These are phyloP conservation scores for Candida yuanshanica DNA, from an alignment of 805 yeast genomes.

Conservation along the genomic window DNA sequence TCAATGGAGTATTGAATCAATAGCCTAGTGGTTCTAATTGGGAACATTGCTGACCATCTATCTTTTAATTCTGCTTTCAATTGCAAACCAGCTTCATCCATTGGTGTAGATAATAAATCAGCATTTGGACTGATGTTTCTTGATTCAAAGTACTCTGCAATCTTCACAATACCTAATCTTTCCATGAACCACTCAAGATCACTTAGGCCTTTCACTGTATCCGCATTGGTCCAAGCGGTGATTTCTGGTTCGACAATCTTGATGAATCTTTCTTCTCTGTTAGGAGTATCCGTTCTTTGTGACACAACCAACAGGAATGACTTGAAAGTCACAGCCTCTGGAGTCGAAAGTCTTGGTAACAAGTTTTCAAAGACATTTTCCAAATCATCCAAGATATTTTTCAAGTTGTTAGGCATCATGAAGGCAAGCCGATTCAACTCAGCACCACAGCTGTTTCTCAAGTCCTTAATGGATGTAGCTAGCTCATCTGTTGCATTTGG, in stretches of 20 bases:
- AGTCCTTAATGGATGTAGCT: slow-evolving; percentile 75
- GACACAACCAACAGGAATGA: slow-evolving; percentile 89
- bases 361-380: slow-evolving; percentile 76
- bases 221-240: slow-evolving; percentile 87
- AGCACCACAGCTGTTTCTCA: slow-evolving; percentile 89
- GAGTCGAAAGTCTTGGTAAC: slow-evolving; percentile 71
- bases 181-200: slow-evolving; percentile 99
- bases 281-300: slow-evolving; percentile 69
- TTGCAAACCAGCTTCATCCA: slow-evolving; percentile 83
- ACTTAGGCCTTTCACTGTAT: slow-evolving; percentile 80
- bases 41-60: slow-evolving; percentile 92
- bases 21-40: slow-evolving; percentile 91
- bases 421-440: slow-evolving; percentile 92
- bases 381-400: slow-evolving; percentile 72
- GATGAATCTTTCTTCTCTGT: slow-evolving; percentile 73
- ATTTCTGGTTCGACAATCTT: slow-evolving; percentile 91
- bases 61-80: slow-evolving; percentile 76
- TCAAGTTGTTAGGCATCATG: slow-evolving; percentile 87
- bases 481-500: slow-evolving; percentile 61
- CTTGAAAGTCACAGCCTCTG: slow-evolving; percentile 90
- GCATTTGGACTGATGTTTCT: slow-evolving; percentile 77
- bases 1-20: slow-evolving; percentile 95
- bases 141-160: slow-evolving; percentile 82
- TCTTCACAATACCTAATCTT: slow-evolving; percentile 87
- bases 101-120: slow-evolving; percentile 66